These are phyloP conservation scores for Phyllachora maydis DNA, from an alignment of 2,329 filamentous ascomycete species.

Conservation along the genomic window DNA sequence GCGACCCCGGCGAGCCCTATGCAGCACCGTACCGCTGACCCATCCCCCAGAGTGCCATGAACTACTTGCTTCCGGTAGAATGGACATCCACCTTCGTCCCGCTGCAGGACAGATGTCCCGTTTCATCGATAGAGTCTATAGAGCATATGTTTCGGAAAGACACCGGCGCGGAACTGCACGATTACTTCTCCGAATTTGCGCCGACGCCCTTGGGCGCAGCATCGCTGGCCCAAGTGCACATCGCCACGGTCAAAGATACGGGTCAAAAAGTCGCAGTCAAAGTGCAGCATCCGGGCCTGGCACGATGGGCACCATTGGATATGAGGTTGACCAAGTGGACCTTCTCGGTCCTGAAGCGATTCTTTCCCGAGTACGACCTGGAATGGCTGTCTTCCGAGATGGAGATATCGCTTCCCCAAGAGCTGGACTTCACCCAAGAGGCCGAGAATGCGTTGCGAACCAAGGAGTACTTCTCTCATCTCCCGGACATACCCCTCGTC, in stretches of 20 bases:
- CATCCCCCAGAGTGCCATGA: conserved; percentile 65
- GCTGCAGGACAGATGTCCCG: conserved; percentile 84
- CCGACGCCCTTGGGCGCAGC: conserved; percentile 71
- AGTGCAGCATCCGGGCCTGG: conserved; percentile 77
- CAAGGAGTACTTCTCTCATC: conserved; percentile 57
- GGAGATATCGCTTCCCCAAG: conserved; percentile 74
- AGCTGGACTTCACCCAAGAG: conserved; percentile 77
- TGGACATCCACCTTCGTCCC: conserved; percentile 95
- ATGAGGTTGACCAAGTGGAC: conserved; percentile 72
- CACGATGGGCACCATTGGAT: conserved; percentile 80
- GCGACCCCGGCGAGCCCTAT: not conserved
- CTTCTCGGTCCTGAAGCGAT: conserved; percentile 73
- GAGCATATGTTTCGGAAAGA: conserved; percentile 71
- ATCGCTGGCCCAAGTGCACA: conserved; percentile 83
- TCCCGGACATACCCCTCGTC: conserved; percentile 60
- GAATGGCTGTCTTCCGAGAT: conserved; percentile 92
- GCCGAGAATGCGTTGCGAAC: conserved; percentile 66
- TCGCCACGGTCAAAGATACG: conserved; percentile 62
- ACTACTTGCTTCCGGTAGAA: conserved; percentile 75
- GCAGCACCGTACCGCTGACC: conserved; percentile 5
- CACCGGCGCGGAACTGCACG: conserved; percentile 56
- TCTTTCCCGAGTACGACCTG: conserved; percentile 94
- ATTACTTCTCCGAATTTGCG: conserved; percentile 76
- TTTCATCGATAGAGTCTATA: conserved; percentile 76
- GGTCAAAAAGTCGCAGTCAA: conserved; percentile 88